phyloP scores from a whole-genome alignment of 192 early-diverging fungal species.

The Gigaspora rosea region DNA sequence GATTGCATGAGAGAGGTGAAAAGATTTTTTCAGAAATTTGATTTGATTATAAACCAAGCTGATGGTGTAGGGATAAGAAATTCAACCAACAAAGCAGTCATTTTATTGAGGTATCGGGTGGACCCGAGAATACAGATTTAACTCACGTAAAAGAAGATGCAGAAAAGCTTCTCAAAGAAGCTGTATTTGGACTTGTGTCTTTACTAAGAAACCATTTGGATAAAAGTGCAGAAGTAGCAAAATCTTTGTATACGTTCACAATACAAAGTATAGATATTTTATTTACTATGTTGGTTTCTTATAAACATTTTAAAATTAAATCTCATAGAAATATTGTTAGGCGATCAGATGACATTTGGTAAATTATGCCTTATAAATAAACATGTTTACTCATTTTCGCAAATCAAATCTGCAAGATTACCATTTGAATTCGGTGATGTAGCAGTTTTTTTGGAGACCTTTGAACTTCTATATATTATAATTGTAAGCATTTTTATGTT shows the following conservation, averaged over 20 bases:
- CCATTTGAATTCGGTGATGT: conserved; percentile 27
- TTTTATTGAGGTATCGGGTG: conserved; percentile 22
- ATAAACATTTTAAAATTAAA: conserved; percentile 19
- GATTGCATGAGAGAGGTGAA: conserved; percentile 21
- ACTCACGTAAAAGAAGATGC: conserved; percentile 10
- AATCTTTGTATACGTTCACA: conserved; percentile 2
- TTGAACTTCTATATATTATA: background rate
- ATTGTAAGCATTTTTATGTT: background rate
- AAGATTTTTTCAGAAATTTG: conserved; percentile 18
- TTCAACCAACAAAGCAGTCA: conserved; percentile 19
- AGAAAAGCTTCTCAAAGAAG: conserved; percentile 28
- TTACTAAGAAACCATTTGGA: conserved; percentile 19
- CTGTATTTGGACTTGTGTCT: conserved; percentile 23
- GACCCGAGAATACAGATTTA: conserved; percentile 3
- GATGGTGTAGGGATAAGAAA: conserved; percentile 17
- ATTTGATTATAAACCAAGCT: conserved; percentile 28
- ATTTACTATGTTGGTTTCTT: conserved; percentile 3
- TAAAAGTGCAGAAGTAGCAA: conserved; percentile 20
- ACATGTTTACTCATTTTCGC: conserved; percentile 21
- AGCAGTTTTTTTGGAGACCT: background rate
- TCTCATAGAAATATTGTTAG: conserved; percentile 25
- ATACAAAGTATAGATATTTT: conserved; percentile 20
- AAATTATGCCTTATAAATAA: conserved; percentile 30
- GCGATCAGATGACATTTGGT: conserved; percentile 15
- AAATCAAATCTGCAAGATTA: conserved; percentile 14